Conservation (phyloP, 148 eudicot genomes). For the Fallopia convolvulus region DNA sequence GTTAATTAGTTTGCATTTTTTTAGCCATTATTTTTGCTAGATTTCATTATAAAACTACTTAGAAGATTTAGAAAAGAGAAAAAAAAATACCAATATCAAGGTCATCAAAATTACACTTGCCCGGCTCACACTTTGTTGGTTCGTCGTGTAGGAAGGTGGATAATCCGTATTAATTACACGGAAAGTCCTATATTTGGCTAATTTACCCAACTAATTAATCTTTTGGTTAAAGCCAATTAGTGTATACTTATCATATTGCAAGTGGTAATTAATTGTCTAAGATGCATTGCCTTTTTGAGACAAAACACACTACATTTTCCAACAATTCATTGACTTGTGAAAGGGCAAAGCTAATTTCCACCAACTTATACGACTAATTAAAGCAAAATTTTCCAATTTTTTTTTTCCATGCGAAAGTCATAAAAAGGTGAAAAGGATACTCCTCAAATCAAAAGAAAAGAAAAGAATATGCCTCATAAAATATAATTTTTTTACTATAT, state of each 20-base stretch:
- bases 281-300: not conserved
- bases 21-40: no score
- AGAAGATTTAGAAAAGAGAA: no score
- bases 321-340: slow-evolving; percentile 3
- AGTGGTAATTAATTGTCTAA: not conserved
- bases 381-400: not conserved
- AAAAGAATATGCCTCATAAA: not conserved
- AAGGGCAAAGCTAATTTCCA: not conserved
- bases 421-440: not conserved
- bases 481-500: no score
- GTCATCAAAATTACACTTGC: no score
- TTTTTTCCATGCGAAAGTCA: not conserved
- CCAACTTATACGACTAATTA: not conserved
- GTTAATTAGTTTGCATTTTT: no score
- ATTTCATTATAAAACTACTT: no score
- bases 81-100: no score
- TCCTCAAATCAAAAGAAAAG: not conserved
- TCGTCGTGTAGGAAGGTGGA: no score
- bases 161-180: no score
- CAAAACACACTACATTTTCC: not conserved
- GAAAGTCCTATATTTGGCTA: not conserved
- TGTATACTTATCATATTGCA: not conserved
- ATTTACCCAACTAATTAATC: no score
- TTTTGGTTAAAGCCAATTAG: not conserved
- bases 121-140: no score